These are phyloP conservation scores for Pichia cephalocereana DNA, from an alignment of 805 yeast genomes.

Conservation along the genomic window DNA sequence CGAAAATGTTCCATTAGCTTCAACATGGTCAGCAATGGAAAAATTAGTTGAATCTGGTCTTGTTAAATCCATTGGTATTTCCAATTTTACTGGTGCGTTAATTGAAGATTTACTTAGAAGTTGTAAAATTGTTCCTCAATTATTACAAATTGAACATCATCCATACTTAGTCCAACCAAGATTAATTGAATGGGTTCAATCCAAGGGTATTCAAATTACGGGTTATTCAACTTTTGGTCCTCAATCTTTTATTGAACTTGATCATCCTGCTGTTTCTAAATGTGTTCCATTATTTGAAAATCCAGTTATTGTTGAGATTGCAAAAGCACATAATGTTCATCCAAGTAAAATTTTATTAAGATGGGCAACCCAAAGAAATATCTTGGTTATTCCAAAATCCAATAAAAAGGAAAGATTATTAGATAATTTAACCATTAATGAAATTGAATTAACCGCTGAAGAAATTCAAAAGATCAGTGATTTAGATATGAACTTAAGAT, in stretches of 20 bases:
- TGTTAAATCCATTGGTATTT: slow-evolving; percentile 72
- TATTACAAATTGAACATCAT: slow-evolving; percentile 84
- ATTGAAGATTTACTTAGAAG: slow-evolving; percentile 64
- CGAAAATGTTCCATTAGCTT: slow-evolving; percentile 60
- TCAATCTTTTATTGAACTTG: slow-evolving; percentile 65
- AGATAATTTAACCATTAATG: slow-evolving; percentile 50
- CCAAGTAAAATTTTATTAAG: slow-evolving; percentile 65
- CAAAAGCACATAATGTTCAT: slow-evolving; percentile 42
- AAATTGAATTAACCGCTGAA: slow-evolving; percentile 39
- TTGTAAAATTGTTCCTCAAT: slow-evolving; percentile 64
- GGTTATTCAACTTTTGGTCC: slow-evolving; percentile 85
- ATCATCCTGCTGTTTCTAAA: slow-evolving; percentile 40
- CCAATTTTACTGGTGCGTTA: slow-evolving; percentile 66
- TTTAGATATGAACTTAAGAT: slow-evolving; percentile 64
- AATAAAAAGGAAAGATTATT: slow-evolving; percentile 55
- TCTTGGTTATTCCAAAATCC: slow-evolving; percentile 78
- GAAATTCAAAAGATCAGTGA: slow-evolving; percentile 47
- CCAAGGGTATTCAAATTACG: slow-evolving; percentile 53
- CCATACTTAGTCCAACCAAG: slow-evolving; percentile 77
- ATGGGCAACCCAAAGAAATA: slow-evolving; percentile 77
- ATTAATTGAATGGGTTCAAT: slow-evolving; percentile 50
- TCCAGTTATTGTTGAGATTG: slow-evolving; percentile 43
- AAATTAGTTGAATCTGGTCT: slow-evolving; percentile 42
- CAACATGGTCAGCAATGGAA: slow-evolving; percentile 76
- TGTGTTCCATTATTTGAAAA: slow-evolving; percentile 52